These are phyloP conservation scores for Lolium multiflorum DNA, from an alignment of 176 grass and related monocot species.

Conservation along the genomic window DNA sequence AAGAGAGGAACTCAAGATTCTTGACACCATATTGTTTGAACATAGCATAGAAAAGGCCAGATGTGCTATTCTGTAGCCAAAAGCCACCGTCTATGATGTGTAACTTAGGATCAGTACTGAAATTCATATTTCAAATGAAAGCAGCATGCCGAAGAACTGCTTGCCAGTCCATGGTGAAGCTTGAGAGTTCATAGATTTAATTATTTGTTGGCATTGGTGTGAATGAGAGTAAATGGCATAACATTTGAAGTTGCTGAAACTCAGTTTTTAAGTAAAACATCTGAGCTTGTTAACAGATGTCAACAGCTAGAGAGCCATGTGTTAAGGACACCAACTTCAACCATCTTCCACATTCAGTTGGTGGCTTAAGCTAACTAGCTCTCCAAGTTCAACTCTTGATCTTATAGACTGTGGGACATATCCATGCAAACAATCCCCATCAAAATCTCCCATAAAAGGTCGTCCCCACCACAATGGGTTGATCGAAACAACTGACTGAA, in stretches of 20 bases:
- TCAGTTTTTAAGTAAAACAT: constrained; percentile 61
- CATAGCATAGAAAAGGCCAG: constrained; percentile 63
- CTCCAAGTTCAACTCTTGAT: constrained; percentile 69
- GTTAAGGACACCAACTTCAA: background rate
- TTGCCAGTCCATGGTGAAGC: constrained; percentile 62
- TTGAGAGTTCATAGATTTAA: constrained; percentile 51
- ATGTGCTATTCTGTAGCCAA: constrained; percentile 56
- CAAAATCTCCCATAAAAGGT: constrained; percentile 78
- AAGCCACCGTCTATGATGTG: constrained; percentile 53
- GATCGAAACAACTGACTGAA: constrained; percentile 64
- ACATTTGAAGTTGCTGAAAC: constrained; percentile 71
- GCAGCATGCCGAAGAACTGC: constrained; percentile 70
- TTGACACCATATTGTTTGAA: constrained; percentile 57
- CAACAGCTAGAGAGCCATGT: background rate
- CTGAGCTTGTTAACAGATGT: background rate
- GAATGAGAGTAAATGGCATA: constrained; percentile 37
- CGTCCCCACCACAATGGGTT: constrained; percentile 71
- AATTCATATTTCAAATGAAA: constrained; percentile 53
- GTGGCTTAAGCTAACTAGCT: constrained; percentile 62
- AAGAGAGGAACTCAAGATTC: constrained; percentile 60
- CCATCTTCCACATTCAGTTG: constrained; percentile 80
- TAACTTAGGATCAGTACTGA: constrained; percentile 43
- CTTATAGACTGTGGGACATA: constrained; percentile 50
- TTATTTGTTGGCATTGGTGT: constrained; percentile 31
- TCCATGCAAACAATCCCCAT: constrained; percentile 63